Conservation (phyloP, 805 yeast species). For the Nakazawaea siamensis region DNA sequence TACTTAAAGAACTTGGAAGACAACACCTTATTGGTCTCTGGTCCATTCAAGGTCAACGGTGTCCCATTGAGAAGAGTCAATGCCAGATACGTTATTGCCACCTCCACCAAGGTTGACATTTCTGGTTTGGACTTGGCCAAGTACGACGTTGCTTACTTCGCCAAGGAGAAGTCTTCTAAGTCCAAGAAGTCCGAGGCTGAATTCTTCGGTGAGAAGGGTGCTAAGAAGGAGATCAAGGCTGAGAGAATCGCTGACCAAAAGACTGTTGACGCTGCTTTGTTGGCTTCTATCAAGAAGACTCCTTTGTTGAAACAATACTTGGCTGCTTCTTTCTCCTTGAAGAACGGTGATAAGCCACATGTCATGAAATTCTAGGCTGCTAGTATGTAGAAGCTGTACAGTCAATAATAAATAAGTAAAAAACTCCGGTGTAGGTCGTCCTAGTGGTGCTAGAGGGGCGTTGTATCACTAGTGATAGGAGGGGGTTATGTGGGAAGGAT, state of each 20-base stretch:
- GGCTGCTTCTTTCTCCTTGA: conserved; percentile 91
- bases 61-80: conserved; percentile 99
- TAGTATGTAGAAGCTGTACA: background rate
- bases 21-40: conserved; percentile 94
- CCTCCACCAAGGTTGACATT: conserved; percentile 86
- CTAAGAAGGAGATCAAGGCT: conserved; percentile 83
- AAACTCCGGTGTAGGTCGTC: too few species aligned
- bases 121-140: conserved; percentile 78
- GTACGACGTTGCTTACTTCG: conserved; percentile 91
- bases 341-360: conserved; percentile 98
- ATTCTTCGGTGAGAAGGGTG: conserved; percentile 70
- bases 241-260: conserved; percentile 97
- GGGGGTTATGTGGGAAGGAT: too few species aligned
- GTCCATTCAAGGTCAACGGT: conserved; percentile 99
- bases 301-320: conserved; percentile 96
- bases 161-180: conserved; percentile 85
- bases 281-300: conserved; percentile 93
- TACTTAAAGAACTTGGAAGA: conserved; percentile 95
- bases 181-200: conserved; percentile 84
- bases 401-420: too few species aligned
- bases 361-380: conserved; percentile 81
- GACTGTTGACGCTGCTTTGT: conserved; percentile 84
- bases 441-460: too few species aligned
- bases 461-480: too few species aligned
- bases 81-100: conserved; percentile 97